These are phyloP conservation scores for Exsudoporus frostii DNA, from an alignment of 768 basidiomycete genomes.

Conservation along the genomic window DNA sequence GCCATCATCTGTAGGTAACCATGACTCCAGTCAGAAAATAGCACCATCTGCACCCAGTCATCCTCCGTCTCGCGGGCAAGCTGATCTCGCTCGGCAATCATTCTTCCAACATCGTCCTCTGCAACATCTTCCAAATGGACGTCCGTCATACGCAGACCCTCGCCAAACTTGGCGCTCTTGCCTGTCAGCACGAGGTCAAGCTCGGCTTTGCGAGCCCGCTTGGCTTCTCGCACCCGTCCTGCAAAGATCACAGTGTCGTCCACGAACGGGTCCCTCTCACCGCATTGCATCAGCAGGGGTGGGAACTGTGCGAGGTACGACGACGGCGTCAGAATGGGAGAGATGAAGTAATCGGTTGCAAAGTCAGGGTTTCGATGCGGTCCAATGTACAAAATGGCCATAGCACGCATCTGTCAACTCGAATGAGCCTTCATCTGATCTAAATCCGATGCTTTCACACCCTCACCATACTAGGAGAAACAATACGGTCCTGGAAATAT, in stretches of 20 bases:
- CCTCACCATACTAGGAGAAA: constrained; percentile 94
- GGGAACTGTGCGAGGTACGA: constrained; percentile 89
- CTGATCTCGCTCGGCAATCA: constrained; percentile 58
- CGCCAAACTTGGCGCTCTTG: constrained; percentile 62
- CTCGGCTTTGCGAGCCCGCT: constrained; percentile 75
- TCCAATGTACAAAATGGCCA: constrained; percentile 97
- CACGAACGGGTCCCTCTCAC: constrained; percentile 93
- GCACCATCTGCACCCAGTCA: constrained; percentile 92
- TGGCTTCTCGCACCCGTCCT: constrained; percentile 92
- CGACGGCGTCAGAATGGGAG: constrained; percentile 86
- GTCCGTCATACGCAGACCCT: constrained; percentile 60
- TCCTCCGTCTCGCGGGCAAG: constrained; percentile 73
- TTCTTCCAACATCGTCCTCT: constrained; percentile 33
- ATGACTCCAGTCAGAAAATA: constrained; percentile 96
- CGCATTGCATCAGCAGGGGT: constrained; percentile 89
- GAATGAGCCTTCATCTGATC: constrained; percentile 10
- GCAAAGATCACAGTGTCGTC: constrained; percentile 98
- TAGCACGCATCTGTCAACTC: constrained; percentile 91
- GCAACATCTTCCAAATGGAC: constrained; percentile 29
- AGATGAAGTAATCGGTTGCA: constrained; percentile 91
- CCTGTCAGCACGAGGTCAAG: constrained; percentile 58
- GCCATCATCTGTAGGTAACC: constrained; percentile 95
- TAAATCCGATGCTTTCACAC: neutral
- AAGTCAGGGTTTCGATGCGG: constrained; percentile 94
- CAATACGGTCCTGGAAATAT: constrained; percentile 90